Base-by-base conservation (phyloP, 805 yeast genomes). In the Zygoascus tannicola region DNA sequence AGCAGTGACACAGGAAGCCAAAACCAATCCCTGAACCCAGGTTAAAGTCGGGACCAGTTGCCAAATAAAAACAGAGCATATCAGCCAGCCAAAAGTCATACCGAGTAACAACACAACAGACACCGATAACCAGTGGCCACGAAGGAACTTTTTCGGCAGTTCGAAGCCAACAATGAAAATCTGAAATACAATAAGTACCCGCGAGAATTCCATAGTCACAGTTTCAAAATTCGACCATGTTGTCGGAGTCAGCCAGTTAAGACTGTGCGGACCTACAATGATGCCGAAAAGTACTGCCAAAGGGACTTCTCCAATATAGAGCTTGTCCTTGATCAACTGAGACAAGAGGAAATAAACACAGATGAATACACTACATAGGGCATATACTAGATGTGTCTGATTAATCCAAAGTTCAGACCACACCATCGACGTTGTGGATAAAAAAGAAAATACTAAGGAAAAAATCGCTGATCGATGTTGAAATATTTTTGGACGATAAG, bases 151-250 rank as follows among this genome's bases (percentile, higher is more conserved):
- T 45, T 84, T 76, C 15, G 97, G 97, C 62, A 87, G 67, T 62
- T 87, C 97, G 30, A 87, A 96, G 2, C 95, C 94, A 18, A 85
- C 94, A 7, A 95, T 95, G 56, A 87, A 90, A 53, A 87, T 85
- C 67, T 87, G 96, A 43, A 87, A 75, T 58, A 90, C 81, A 54
- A 87, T 66, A 2, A 86, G 90, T 14, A 87, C 75, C 43, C 96
- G 72, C 44, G 90, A 80, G n/a, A 88, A 69, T 56, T 87, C 97
- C 50, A 86, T 66, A 0, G 96, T 87, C 50, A 88, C 76, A 42
- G 71, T 70, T 59, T 88, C 95, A 1, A 83, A 64, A 56, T 86
- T 81, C 0, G 94, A 94, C 97, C 97, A 87, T 4, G 73, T 65
- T 5, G 76, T 62, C 2, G 97, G 97, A 45, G 80, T 63, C 56